phyloP scores from a whole-genome alignment of 1,284 basidiomycete species.

The Rhodotorula sp. region DNA sequence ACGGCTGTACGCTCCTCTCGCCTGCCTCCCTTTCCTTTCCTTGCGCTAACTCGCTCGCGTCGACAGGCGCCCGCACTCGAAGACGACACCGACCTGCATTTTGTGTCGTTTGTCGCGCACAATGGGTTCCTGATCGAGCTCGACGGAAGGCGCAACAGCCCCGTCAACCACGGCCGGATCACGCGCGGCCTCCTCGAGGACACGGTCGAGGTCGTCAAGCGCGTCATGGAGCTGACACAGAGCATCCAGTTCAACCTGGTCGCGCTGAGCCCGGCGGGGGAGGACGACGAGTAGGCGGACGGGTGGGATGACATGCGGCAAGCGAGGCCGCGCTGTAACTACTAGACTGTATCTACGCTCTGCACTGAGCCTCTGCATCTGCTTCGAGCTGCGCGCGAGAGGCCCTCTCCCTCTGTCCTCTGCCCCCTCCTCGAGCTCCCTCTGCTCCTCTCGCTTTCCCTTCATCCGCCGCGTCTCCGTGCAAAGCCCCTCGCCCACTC shows the following conservation, averaged over 20 bases:
- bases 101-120: slow-evolving; percentile 73
- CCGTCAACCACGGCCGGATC: slow-evolving; percentile 69
- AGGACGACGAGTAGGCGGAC: slow-evolving; percentile 22
- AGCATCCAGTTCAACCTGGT: slow-evolving; percentile 41
- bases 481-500: no score
- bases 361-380: no score
- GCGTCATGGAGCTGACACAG: slow-evolving; percentile 35
- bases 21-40: background rate
- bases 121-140: slow-evolving; percentile 69
- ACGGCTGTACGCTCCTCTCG: slow-evolving; percentile 53
- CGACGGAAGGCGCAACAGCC: slow-evolving; percentile 72
- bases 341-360: no score
- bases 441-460: no score
- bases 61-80: slow-evolving; percentile 51
- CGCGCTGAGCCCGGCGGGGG: slow-evolving; percentile 32
- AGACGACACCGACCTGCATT: slow-evolving; percentile 72
- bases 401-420: no score
- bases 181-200: slow-evolving; percentile 36
- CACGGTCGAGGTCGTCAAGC: slow-evolving; percentile 35
- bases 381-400: no score
- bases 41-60: background rate
- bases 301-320: background rate
- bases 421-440: no score
- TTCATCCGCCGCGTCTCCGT: no score
- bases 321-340: no score